Conservation (phyloP, 2,329 filamentous ascomycete genomes). For the Aspergillus pseudoglaucus region DNA sequence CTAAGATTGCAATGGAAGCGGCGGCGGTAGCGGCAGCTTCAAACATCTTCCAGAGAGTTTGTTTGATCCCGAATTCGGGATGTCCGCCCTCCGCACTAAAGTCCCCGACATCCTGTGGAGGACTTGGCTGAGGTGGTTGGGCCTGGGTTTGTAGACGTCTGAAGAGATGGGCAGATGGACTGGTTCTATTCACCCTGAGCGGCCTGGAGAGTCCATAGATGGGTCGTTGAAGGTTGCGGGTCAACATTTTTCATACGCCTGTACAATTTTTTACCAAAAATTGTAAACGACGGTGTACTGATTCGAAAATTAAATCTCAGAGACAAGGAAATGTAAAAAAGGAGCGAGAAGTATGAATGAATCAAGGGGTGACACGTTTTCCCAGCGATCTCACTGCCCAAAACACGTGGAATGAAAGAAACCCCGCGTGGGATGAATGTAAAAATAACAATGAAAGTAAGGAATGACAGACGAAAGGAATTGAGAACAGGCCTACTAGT, state of each 20-base stretch:
- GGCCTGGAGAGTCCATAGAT: conserved; percentile 13
- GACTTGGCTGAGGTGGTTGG: conserved; percentile 13
- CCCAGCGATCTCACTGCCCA: not conserved
- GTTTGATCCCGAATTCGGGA: conserved; percentile 27
- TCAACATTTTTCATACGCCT: conserved; percentile 12
- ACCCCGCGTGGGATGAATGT: not conserved
- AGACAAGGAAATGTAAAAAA: conserved; percentile 2
- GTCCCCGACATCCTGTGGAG: conserved; percentile 23
- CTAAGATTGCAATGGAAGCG: conserved; percentile 66
- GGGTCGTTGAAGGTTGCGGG: conserved; percentile 18
- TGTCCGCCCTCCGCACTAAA: conserved; percentile 15
- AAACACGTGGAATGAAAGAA: not conserved
- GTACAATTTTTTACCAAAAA: not conserved
- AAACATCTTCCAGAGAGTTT: conserved; percentile 55
- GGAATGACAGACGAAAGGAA: not conserved
- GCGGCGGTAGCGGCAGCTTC: conserved; percentile 70
- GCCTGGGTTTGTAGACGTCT: conserved; percentile 20
- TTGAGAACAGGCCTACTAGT: conserved; percentile 1
- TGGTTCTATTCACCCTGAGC: conserved; percentile 5
- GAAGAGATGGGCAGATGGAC: conserved; percentile 5
- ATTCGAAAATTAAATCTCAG: not conserved
- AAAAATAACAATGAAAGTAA: not conserved
- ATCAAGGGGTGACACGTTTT: not conserved
- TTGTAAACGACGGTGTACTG: not conserved
- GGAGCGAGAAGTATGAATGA: conserved; percentile 6